Conservation (phyloP, 2,329 filamentous ascomycete genomes). For the Hypoxylon sp. region DNA sequence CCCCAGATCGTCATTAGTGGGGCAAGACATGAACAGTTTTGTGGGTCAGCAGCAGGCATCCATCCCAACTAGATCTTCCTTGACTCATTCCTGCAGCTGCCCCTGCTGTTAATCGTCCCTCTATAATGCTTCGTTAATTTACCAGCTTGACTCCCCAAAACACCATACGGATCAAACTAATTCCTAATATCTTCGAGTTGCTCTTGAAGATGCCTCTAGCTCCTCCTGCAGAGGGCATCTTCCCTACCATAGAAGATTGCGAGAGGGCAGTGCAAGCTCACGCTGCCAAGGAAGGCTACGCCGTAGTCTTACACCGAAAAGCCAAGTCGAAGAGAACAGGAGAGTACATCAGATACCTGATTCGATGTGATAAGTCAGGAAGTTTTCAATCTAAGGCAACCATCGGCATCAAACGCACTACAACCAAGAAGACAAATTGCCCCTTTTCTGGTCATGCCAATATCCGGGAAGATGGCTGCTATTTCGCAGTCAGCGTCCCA, state of each 20-base stretch:
- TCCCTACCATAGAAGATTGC: constrained; percentile 48
- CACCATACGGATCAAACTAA: neutral
- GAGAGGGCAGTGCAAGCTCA: constrained; percentile 47
- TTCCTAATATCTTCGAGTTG: constrained; percentile 6
- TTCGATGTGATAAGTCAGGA: constrained; percentile 50
- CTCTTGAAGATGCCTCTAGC: constrained; percentile 46
- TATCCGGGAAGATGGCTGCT: constrained; percentile 48
- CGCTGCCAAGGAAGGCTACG: constrained; percentile 49
- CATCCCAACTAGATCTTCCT: constrained; percentile 41
- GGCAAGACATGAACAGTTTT: neutral
- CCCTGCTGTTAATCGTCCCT: constrained; percentile 9
- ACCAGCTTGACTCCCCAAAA: neutral
- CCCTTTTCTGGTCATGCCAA: constrained; percentile 49
- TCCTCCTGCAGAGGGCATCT: constrained; percentile 47
- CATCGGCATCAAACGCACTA: constrained; percentile 45
- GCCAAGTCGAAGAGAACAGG: constrained; percentile 49
- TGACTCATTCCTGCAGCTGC: constrained; percentile 35
- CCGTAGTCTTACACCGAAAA: constrained; percentile 48
- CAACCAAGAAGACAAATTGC: constrained; percentile 51
- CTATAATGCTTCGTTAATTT: constrained; percentile 2
- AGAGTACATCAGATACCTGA: constrained; percentile 48
- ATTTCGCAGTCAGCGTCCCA: constrained; percentile 46
- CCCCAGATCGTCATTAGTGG: constrained; percentile 8
- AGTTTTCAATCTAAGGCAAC: constrained; percentile 48
- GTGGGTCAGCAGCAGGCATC: neutral